Conservation (phyloP, 2,329 filamentous ascomycete genomes). For the Phialophora macrospora region DNA sequence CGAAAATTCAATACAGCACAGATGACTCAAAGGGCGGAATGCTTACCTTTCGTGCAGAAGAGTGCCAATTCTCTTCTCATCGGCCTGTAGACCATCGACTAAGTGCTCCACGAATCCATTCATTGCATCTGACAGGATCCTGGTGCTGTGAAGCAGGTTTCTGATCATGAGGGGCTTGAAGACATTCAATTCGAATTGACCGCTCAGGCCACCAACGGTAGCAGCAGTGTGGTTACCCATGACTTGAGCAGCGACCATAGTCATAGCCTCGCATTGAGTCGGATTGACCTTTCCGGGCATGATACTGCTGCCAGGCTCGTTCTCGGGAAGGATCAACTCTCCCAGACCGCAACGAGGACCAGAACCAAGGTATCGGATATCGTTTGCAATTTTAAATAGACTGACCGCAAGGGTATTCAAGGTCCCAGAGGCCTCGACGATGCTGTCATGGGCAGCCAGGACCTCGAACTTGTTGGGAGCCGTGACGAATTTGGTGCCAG, state of each 20-base stretch:
- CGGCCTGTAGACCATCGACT: conserved; percentile 83
- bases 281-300: conserved; percentile 99
- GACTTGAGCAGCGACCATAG: conserved; percentile 96
- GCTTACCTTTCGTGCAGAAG: conserved; percentile 92
- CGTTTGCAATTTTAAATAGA: conserved; percentile 97
- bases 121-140: conserved; percentile 91
- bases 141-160: conserved; percentile 90
- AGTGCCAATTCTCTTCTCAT: conserved; percentile 86
- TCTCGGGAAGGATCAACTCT: conserved; percentile 91
- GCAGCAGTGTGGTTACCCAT: conserved; percentile 96
- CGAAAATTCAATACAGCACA: conserved; percentile 19
- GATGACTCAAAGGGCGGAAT: conserved; percentile 8
- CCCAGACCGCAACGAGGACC: conserved; percentile 94
- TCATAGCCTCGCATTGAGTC: conserved; percentile 95
- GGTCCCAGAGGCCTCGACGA: conserved; percentile 90
- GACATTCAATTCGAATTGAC: conserved; percentile 98
- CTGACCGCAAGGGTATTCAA: conserved; percentile 91
- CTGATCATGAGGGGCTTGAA: conserved; percentile 97
- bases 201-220: conserved; percentile 94
- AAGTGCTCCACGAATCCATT: conserved; percentile 93
- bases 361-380: conserved; percentile 94
- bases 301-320: conserved; percentile 96
- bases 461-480: conserved; percentile 99
- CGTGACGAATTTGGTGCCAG: conserved; percentile 89
- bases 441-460: conserved; percentile 90